Conservation (phyloP, 2,329 filamentous ascomycete species). For the Lachnellula willkommii region DNA sequence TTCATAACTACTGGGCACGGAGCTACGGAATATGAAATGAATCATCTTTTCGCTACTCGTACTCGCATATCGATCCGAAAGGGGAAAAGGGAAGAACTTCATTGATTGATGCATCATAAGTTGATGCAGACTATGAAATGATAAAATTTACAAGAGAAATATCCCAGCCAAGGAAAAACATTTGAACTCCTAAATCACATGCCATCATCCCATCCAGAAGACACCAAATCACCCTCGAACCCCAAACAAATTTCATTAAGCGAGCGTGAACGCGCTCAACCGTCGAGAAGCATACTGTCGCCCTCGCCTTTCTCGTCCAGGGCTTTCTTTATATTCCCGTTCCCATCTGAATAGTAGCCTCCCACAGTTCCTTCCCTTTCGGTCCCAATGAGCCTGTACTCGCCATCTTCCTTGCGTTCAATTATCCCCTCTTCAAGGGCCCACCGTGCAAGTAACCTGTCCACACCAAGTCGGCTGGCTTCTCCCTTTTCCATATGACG, state of each 20-base stretch:
- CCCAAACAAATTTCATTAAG: not conserved
- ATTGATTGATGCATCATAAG: not conserved
- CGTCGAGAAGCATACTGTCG: slow-evolving; percentile 26
- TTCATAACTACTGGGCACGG: too few species aligned
- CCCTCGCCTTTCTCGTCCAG: slow-evolving; percentile 21
- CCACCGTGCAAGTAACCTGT: slow-evolving; percentile 54
- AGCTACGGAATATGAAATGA: too few species aligned
- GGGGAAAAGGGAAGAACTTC: not conserved
- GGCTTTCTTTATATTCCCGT: slow-evolving; percentile 25
- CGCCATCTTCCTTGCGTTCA: slow-evolving; percentile 49
- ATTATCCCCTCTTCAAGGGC: slow-evolving; percentile 60
- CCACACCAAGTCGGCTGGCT: slow-evolving; percentile 51
- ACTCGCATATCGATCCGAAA: too few species aligned
- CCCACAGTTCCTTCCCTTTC: slow-evolving; percentile 31
- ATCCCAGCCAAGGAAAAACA: not conserved
- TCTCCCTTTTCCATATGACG: slow-evolving; percentile 78
- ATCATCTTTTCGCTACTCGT: too few species aligned
- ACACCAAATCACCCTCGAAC: not conserved
- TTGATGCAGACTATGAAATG: not conserved
- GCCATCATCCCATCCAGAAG: not conserved
- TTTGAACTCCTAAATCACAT: not conserved
- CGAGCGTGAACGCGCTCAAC: slow-evolving; percentile 3
- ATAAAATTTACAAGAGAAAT: not conserved
- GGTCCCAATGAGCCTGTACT: slow-evolving; percentile 50
- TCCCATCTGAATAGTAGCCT: slow-evolving; percentile 32